A percentile compares a stretch with the other conserved stretches of the same genome.
Evolutionary conservation across 768 basidiomycete genomes (phyloP).

Genomic region (Suillus americanus): DNA sequence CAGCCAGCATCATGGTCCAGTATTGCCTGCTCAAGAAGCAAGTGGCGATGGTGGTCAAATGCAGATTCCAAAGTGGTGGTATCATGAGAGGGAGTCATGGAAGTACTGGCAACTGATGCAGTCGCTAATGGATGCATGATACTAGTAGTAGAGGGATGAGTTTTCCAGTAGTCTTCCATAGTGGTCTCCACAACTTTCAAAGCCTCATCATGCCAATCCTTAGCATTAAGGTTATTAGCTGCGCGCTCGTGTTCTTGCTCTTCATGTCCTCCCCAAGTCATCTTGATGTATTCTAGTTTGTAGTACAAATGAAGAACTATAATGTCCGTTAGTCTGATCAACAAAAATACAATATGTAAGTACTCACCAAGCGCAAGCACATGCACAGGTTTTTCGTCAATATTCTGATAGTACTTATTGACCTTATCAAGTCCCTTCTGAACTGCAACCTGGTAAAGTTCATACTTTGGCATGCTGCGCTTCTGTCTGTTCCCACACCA

Average conservation of each 20-base stretch:
- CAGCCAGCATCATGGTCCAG: conserved; percentile 1
- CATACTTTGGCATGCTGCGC: no score
- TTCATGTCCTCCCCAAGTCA: conserved; percentile 9
- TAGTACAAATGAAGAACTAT: no score
- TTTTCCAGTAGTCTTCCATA: conserved; percentile 6
- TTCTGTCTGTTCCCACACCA: no score
- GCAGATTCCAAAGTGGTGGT: neutral
- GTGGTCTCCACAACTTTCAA: conserved; percentile 6
- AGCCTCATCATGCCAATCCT: conserved; percentile 16
- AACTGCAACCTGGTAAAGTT: no score
- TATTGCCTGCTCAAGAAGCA: neutral
- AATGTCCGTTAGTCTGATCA: no score
- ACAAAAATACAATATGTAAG: no score
- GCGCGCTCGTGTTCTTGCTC: conserved; percentile 4
- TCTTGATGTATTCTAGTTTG: conserved; percentile 20
- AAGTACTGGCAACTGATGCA: no score
- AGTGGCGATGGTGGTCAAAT: neutral
- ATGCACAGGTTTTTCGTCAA: no score
- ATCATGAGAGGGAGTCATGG: neutral
- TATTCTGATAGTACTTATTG: no score
- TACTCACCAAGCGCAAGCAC: no score
- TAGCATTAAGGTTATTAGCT: conserved; percentile 11
- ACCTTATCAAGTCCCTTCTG: no score
- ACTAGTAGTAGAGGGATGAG: neutral
- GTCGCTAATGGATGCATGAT: neutral